phyloP scores from a whole-genome alignment of 768 basidiomycete genomes.

The Leucocoprinus leucothites region DNA sequence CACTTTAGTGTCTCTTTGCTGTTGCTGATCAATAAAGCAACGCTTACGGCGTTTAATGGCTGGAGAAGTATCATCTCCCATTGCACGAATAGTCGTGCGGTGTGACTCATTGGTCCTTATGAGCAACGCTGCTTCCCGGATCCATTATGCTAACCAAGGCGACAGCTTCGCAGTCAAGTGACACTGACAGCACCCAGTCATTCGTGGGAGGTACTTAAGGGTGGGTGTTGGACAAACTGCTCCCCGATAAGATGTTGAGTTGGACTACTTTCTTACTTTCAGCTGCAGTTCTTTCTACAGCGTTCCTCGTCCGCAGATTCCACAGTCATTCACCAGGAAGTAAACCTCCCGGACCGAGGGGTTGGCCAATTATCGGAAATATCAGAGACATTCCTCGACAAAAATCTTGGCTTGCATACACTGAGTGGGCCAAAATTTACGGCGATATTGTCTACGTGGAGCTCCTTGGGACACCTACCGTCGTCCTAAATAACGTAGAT shows the following conservation, averaged over 20 bases:
- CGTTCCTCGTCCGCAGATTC: not conserved
- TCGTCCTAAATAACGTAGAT: constrained; percentile 38
- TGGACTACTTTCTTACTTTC: not conserved
- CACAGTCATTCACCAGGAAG: not conserved
- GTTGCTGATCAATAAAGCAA: no score
- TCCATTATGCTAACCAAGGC: no score
- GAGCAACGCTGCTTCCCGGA: no score
- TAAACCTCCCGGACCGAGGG: constrained; percentile 32
- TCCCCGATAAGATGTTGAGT: not conserved
- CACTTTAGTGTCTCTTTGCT: no score
- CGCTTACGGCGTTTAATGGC: no score
- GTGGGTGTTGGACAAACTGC: not conserved
- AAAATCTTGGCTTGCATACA: constrained; percentile 28
- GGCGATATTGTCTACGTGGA: constrained; percentile 28
- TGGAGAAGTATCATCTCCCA: no score
- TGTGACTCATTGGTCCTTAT: no score
- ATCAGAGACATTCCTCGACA: constrained; percentile 26
- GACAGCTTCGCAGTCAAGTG: no score
- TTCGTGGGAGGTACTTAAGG: no score
- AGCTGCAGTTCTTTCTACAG: not conserved
- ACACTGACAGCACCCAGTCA: no score
- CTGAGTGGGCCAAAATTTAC: constrained; percentile 28
- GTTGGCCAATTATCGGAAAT: constrained; percentile 32
- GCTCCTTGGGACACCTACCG: constrained; percentile 31
- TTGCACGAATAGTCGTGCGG: no score